Conservation (phyloP, 192 early-diverging fungal species). For the Martensiomyces pterosporus region DNA sequence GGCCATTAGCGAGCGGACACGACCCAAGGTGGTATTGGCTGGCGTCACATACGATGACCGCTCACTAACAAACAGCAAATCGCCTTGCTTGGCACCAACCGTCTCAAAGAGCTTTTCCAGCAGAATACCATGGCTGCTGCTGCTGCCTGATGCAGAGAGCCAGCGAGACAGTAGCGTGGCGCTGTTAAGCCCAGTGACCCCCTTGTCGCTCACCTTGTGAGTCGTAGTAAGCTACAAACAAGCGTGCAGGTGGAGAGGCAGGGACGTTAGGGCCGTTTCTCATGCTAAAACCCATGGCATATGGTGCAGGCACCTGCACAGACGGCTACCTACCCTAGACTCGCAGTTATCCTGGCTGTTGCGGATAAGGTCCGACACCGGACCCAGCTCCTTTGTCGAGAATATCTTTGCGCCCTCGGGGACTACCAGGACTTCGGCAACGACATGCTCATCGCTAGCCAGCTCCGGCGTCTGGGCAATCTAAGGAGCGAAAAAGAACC, state of each 20-base stretch:
- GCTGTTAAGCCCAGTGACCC: conserved; percentile 21
- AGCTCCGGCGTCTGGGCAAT: conserved; percentile 28
- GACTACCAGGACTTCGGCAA: conserved; percentile 33
- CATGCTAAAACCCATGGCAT: no score
- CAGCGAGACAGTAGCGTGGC: conserved; percentile 35
- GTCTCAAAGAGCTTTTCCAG: no score
- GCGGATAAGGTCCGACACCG: conserved; percentile 22
- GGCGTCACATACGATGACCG: conserved; percentile 33
- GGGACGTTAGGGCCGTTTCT: background rate
- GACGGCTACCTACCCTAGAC: conserved; percentile 26
- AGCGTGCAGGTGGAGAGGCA: background rate
- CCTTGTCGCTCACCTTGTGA: conserved; percentile 30
- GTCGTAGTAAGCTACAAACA: conserved; percentile 28
- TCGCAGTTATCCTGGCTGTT: conserved; percentile 31
- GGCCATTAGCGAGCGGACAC: conserved; percentile 54
- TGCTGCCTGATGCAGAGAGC: conserved; percentile 4
- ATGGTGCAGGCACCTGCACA: no score
- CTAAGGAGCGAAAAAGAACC: background rate
- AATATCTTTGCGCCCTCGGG: conserved; percentile 23
- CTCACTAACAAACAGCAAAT: conserved; percentile 42
- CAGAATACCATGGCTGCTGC: no score
- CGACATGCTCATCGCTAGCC: conserved; percentile 7
- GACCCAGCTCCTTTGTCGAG: conserved; percentile 24
- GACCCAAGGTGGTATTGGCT: conserved; percentile 58
- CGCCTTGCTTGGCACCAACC: no score